phyloP scores from a whole-genome alignment of 1,284 basidiomycete species.

The Phaffia rhodozyma region DNA sequence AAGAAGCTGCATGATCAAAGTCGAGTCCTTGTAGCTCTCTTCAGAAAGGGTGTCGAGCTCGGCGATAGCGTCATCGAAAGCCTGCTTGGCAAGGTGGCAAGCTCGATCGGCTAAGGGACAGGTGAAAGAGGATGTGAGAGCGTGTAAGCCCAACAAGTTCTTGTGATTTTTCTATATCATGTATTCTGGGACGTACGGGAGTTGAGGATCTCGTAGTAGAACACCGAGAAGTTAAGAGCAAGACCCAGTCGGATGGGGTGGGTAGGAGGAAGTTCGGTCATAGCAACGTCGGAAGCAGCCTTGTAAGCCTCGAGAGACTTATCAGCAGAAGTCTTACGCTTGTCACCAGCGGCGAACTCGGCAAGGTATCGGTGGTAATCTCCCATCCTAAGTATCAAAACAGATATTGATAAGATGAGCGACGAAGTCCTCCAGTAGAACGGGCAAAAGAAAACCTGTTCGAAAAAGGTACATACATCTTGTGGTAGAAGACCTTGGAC shows the following conservation, averaged over 20 bases:
- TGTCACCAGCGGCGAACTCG: slow-evolving; percentile 97
- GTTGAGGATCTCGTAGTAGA: slow-evolving; percentile 99
- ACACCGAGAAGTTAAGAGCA: slow-evolving; percentile 98
- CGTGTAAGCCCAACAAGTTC: background rate
- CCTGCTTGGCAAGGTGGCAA: slow-evolving; percentile 99
- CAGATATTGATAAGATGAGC: slow-evolving; percentile 13
- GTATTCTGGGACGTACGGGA: slow-evolving; percentile 34
- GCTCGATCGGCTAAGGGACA: slow-evolving; percentile 60
- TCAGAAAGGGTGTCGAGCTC: slow-evolving; percentile 99
- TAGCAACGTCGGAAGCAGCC: slow-evolving; percentile 95
- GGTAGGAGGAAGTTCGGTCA: slow-evolving; percentile 94
- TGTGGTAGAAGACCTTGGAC: slow-evolving; percentile 99
- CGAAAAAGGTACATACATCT: slow-evolving; percentile 60
- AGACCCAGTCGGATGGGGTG: slow-evolving; percentile 99
- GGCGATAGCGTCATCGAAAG: slow-evolving; percentile 98
- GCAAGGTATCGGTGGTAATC: slow-evolving; percentile 99
- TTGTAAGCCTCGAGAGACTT: slow-evolving; percentile 99
- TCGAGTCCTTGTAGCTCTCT: slow-evolving; percentile 99
- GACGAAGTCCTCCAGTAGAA: slow-evolving; percentile 1
- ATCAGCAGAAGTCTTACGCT: slow-evolving; percentile 96
- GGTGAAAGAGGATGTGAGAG: background rate
- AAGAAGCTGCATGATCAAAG: slow-evolving; percentile 97
- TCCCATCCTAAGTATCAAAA: slow-evolving; percentile 67
- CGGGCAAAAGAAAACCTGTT: background rate
- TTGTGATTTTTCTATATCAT: background rate